A percentile compares a stretch with the other conserved stretches of the same genome.
These are phyloP conservation scores for Plasmodium adleri DNA, from an alignment of 169 alveolate species.

Conservation along the genomic window DNA sequence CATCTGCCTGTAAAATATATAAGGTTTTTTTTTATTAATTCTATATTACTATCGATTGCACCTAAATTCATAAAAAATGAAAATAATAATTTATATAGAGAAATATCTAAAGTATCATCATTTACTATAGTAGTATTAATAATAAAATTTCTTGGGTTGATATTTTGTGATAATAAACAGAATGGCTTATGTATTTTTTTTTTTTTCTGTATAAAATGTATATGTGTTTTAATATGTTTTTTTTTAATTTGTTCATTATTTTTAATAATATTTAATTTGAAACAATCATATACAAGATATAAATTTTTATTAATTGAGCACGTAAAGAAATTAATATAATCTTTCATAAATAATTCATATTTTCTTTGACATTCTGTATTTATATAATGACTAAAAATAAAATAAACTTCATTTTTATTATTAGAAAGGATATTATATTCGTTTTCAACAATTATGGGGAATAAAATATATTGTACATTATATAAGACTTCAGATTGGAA, in stretches of 20 bases:
- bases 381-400: constrained; percentile 54
- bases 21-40: constrained; percentile 20
- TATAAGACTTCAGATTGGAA: constrained; percentile 38
- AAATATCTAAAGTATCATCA: constrained; percentile 11
- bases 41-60: constrained; percentile 26
- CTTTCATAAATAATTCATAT: constrained; percentile 45
- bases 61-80: constrained; percentile 30
- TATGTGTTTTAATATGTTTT: constrained; percentile 4
- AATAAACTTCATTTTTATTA: constrained; percentile 11
- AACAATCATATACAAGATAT: constrained; percentile 64
- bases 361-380: constrained; percentile 52
- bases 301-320: constrained; percentile 44
- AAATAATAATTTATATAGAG: constrained; percentile 7
- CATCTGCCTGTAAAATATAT: constrained; percentile 13
- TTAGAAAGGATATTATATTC: background rate
- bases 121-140: constrained; percentile 5
- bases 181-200: constrained; percentile 9
- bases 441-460: constrained; percentile 37
- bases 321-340: constrained; percentile 35
- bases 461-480: constrained; percentile 29
- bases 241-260: background rate
- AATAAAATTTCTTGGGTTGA: constrained; percentile 16
- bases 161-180: constrained; percentile 15
- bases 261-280: constrained; percentile 13
- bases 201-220: constrained; percentile 19